Base-by-base conservation (phyloP, 495 filamentous ascomycete genomes). In the Hypoxylon rickii region DNA sequence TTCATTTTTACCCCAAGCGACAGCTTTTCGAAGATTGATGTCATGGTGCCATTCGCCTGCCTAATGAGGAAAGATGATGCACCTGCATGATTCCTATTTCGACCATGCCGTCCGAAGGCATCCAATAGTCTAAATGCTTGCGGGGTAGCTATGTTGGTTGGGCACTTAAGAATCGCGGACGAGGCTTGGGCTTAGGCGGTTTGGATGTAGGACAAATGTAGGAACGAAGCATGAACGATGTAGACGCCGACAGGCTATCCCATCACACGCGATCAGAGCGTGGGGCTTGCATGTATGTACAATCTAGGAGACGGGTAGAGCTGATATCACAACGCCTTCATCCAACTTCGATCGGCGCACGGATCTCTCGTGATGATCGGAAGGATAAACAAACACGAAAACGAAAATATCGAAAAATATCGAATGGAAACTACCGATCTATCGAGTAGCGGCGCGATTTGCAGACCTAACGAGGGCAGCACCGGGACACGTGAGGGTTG, bases 1-100 rank as follows among this genome's bases (percentile, higher is more conserved):
- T 54, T 53, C 31, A 63, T 57, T 53, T 63, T 50, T 44, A 53
- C 49, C 24, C 16, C 18, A 34, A 44, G 34, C 48, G 44, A 36
- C 48, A 16, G 20, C 32, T 21, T 24, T 21, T 17, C 29, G 19
- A 29, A 8, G 37, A 32, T 20, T 57, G 59, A 63, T 51, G 59
- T 63, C 52, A 63, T 21, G 7, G 5, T 34, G 42, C 44, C 38
- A 22, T 39, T 38, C 26, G 38, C 52, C 49, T 57, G 53, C 59
- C 59, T 63, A 57, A 57, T 48, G 19, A 22, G 53, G 59, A 29
- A 31, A 52, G 19, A 39, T 26, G 47, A 45, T 57, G 20, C 24
- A 29, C 39, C 18, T 43, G 11, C 10, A 37, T 51, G 11, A 53
- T 63, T 53, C 59, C 59, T 34, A 49, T 44, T 58, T 34, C 24